These are phyloP conservation scores for Neofusicoccum sp. DNA, from an alignment of 2,329 filamentous ascomycete species.

Conservation along the genomic window DNA sequence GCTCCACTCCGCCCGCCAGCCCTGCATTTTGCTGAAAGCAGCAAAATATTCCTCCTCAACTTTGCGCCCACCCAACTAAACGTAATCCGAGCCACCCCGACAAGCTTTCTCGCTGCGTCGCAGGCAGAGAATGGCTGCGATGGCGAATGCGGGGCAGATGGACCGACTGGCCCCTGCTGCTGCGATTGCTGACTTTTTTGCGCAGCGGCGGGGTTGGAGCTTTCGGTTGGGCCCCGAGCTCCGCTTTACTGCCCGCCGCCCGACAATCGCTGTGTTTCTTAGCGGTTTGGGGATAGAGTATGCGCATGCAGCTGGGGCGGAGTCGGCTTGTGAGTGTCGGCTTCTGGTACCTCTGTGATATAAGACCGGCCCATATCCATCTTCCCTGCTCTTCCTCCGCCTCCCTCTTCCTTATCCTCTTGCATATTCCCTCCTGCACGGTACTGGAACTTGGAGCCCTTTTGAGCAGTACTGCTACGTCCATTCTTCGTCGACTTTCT, in stretches of 20 bases:
- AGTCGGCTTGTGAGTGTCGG: too few relatives aligned
- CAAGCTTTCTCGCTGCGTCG: not conserved
- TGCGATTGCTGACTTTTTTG: too few relatives aligned
- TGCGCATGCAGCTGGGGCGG: too few relatives aligned
- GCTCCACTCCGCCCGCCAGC: not conserved
- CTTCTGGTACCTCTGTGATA: too few relatives aligned
- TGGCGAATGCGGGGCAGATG: too few relatives aligned
- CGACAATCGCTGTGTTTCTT: not conserved
- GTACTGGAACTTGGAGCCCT: not conserved
- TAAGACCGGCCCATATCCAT: not conserved
- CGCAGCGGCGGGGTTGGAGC: not conserved
- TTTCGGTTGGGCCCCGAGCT: not conserved
- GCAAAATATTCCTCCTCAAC: constrained; percentile 6
- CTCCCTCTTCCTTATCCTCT: not conserved
- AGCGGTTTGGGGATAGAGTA: constrained; percentile 10
- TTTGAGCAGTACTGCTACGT: not conserved
- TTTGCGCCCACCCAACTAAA: not conserved
- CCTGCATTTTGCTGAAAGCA: constrained; percentile 5
- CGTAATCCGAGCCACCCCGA: too few relatives aligned
- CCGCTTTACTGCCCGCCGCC: not conserved
- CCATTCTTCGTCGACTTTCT: too few relatives aligned
- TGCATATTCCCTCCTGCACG: not conserved
- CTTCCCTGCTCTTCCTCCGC: not conserved
- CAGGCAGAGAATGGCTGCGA: too few relatives aligned
- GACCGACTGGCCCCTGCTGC: too few relatives aligned